Evolutionary conservation across 768 basidiomycete species (phyloP), one percentile per base, ranked within the genome.

Genomic region (Macrocybe gigantea): DNA sequence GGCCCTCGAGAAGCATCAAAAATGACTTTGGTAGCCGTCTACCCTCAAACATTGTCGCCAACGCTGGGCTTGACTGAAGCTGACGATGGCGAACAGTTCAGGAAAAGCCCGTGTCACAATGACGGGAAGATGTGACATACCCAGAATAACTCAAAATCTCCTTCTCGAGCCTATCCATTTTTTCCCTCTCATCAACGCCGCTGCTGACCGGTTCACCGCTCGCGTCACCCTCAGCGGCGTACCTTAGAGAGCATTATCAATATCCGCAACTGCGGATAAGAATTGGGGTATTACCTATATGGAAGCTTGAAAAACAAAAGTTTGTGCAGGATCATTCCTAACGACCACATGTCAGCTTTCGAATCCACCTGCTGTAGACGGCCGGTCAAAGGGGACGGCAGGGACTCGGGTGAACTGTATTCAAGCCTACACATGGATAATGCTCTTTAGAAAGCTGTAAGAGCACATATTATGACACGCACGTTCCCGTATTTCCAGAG

Each of bases 401-500:
- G 72, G 0, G 90, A 88, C 62, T 97, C 95, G 0, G 94, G 95
- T 0, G 92, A 83, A 10, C 87, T 79, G 57, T 88, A 94, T 69
- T 95, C 93, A 44, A 96, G 72, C 0, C 87, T 89, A 44, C 31
- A 13, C 10, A 10, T 1, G 13, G 22, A 36, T 7, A 33, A 48
- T 14, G 22, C 34, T 43, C 44, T 15, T 40, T 34, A 44, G 22
- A 47, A 37, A 41, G 5, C 38, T 30, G 33, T 49, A 31, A 35
- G 7, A 38, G 11, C 29, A 13, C 30, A 22, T 9, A 31, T 5
- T 33, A 47, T 33, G n/a, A 3, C 22, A 76, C 88, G 60, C 56
- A 89, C 80, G 94, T 97, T 59, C 94, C 94, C 7, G 94, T 96
- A 57, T 93, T 92, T n/a, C 94, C 94, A 2, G 89, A 88, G 15